Conservation (phyloP, 208 protist genomes). For the Spongospora subterranea region DNA sequence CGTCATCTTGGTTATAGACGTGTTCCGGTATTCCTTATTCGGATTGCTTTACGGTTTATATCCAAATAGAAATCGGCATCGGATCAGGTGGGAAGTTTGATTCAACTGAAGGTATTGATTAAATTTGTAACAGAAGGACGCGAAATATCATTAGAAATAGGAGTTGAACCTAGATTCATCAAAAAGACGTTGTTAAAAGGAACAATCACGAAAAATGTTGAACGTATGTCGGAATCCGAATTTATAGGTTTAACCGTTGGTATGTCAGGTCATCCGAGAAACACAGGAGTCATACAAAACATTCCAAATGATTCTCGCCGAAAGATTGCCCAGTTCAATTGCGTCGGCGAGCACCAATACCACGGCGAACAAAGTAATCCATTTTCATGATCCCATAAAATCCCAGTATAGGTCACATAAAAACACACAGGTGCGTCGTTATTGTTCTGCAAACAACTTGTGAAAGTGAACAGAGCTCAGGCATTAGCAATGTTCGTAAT, state of each 20-base stretch:
- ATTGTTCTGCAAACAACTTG: background rate
- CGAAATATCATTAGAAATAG: background rate
- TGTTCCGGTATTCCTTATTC: slow-evolving; percentile 11
- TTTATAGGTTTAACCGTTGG: background rate
- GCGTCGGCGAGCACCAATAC: no score
- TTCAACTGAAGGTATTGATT: background rate
- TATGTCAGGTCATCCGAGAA: background rate
- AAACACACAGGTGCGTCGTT: background rate
- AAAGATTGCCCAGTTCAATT: background rate
- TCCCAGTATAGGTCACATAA: background rate
- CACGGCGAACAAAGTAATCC: no score
- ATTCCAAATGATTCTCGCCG: background rate
- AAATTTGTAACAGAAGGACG: background rate
- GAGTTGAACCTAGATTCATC: background rate
- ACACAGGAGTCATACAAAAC: slow-evolving; percentile 18
- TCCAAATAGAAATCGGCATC: slow-evolving; percentile 4
- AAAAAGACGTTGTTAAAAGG: slow-evolving; percentile 23
- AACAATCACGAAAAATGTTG: slow-evolving; percentile 22
- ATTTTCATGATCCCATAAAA: background rate
- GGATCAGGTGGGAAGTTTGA: background rate
- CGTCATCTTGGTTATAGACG: background rate
- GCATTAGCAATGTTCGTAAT: background rate
- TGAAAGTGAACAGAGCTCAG: background rate
- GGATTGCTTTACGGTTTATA: slow-evolving; percentile 47
- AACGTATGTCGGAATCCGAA: background rate